phyloP scores from a whole-genome alignment of 768 basidiomycete species.

The Porphyrellus cyaneotinctus region DNA sequence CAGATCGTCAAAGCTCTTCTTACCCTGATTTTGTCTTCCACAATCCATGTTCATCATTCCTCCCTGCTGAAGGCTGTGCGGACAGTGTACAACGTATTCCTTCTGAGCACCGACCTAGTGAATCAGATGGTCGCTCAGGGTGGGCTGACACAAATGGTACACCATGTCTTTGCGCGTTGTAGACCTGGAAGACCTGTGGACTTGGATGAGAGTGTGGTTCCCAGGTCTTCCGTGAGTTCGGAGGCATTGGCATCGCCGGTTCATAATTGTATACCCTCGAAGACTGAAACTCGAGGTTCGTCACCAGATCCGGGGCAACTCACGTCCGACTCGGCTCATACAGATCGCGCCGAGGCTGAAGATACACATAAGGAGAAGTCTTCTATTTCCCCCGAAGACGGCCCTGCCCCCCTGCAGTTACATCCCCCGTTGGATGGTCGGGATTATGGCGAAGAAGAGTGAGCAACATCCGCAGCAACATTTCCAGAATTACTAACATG shows the following conservation, averaged over 20 bases:
- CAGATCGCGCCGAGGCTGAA: not conserved
- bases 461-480: slow-evolving; percentile 4
- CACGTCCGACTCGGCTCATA: not conserved
- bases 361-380: not conserved
- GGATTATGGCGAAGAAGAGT: slow-evolving; percentile 18
- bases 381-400: slow-evolving; percentile 2
- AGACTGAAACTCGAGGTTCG: slow-evolving; percentile 10
- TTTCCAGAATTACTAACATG: slow-evolving; percentile 1
- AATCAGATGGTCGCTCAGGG: slow-evolving; percentile 99
- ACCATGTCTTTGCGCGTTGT: slow-evolving; percentile 90
- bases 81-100: slow-evolving; percentile 97
- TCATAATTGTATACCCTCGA: slow-evolving; percentile 2
- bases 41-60: slow-evolving; percentile 89
- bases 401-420: not conserved
- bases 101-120: slow-evolving; percentile 82
- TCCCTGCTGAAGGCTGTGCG: slow-evolving; percentile 93
- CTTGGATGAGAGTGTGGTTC: slow-evolving; percentile 14
- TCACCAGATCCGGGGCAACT: slow-evolving; percentile 4
- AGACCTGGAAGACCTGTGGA: slow-evolving; percentile 32
- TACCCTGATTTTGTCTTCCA: slow-evolving; percentile 81
- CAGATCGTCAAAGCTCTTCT: slow-evolving; percentile 97
- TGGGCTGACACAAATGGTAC: slow-evolving; percentile 96
- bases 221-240: slow-evolving; percentile 20
- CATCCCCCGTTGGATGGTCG: slow-evolving; percentile 2
- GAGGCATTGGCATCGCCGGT: slow-evolving; percentile 17